Percentiles rank a stretch among this genome's conserved stretches.
phyloP scores from a whole-genome alignment of 139 green algal genomes.

The Microglena sp. region DNA sequence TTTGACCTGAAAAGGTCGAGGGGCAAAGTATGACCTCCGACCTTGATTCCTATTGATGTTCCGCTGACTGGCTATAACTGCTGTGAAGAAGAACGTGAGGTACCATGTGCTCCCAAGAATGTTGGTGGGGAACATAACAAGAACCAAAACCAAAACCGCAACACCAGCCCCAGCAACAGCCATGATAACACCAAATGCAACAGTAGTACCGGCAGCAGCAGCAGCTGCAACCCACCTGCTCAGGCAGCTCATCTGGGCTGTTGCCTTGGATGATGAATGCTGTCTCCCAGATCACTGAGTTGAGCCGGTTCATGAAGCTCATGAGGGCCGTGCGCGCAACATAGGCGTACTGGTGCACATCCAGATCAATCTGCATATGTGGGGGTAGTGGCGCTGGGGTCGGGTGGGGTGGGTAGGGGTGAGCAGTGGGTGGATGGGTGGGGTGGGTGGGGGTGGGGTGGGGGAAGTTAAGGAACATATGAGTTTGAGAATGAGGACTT shows the following conservation, averaged over 20 bases:
- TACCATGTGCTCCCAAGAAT: no score
- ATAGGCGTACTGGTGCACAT: constrained; percentile 78
- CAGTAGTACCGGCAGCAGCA: no score
- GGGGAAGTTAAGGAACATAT: background rate
- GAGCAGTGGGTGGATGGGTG: background rate
- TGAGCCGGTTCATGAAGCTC: constrained; percentile 32
- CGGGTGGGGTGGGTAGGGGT: background rate
- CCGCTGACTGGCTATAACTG: no score
- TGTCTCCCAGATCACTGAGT: constrained; percentile 62
- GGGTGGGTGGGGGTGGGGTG: background rate
- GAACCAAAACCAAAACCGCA: no score
- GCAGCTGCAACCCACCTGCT: no score
- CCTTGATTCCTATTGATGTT: no score
- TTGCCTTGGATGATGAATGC: constrained; percentile 75
- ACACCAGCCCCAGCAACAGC: no score
- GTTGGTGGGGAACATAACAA: no score
- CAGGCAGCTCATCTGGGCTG: constrained; percentile 69
- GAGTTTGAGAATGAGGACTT: background rate
- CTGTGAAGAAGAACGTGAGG: no score
- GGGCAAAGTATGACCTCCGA: no score
- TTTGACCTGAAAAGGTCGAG: no score
- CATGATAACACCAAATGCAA: no score
- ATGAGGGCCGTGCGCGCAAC: constrained; percentile 59
- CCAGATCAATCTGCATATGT: constrained; percentile 63
- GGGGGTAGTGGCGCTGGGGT: background rate